Percentiles rank a stretch among this genome's conserved stretches.
Conservation (phyloP, 495 filamentous ascomycete species). For the Aspergillus asperescens region DNA sequence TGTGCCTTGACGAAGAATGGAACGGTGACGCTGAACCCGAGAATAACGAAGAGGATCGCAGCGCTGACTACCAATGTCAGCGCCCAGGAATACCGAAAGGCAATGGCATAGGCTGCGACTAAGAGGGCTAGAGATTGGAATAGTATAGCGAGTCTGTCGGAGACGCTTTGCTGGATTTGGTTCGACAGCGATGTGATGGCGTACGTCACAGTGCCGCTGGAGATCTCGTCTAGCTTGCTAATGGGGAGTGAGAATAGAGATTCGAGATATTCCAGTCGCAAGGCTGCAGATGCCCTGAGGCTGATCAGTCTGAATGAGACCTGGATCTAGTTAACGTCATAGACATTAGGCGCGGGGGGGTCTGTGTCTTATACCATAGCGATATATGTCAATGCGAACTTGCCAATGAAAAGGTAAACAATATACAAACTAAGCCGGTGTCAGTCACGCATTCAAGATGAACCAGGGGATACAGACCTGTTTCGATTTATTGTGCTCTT, state of each 20-base stretch:
- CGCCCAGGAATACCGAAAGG: slow-evolving; percentile 46
- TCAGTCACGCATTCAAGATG: background rate
- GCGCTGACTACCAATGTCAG: slow-evolving; percentile 42
- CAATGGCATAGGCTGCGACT: slow-evolving; percentile 47
- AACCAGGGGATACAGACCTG: slow-evolving; percentile 10
- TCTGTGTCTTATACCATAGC: slow-evolving; percentile 20
- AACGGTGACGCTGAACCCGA: slow-evolving; percentile 18
- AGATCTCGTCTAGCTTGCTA: slow-evolving; percentile 29
- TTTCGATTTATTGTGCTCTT: slow-evolving; percentile 22
- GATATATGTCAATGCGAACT: slow-evolving; percentile 32
- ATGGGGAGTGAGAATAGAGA: slow-evolving; percentile 32
- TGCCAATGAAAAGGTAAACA: slow-evolving; percentile 37
- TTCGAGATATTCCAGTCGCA: slow-evolving; percentile 31
- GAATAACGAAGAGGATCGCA: slow-evolving; percentile 36
- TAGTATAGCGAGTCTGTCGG: slow-evolving; percentile 49
- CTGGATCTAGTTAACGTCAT: slow-evolving; percentile 29
- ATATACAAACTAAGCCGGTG: slow-evolving; percentile 21
- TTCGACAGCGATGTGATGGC: slow-evolving; percentile 61
- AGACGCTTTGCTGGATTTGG: slow-evolving; percentile 60
- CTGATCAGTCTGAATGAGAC: slow-evolving; percentile 49
- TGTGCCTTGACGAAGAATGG: slow-evolving; percentile 42
- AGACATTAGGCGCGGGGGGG: background rate
- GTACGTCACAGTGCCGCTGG: slow-evolving; percentile 38
- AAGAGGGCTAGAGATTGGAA: slow-evolving; percentile 46
- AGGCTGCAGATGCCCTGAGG: slow-evolving; percentile 29